These are phyloP conservation scores for Beta macrorhiza DNA, from an alignment of 179 eudicot species.

Conservation along the genomic window DNA sequence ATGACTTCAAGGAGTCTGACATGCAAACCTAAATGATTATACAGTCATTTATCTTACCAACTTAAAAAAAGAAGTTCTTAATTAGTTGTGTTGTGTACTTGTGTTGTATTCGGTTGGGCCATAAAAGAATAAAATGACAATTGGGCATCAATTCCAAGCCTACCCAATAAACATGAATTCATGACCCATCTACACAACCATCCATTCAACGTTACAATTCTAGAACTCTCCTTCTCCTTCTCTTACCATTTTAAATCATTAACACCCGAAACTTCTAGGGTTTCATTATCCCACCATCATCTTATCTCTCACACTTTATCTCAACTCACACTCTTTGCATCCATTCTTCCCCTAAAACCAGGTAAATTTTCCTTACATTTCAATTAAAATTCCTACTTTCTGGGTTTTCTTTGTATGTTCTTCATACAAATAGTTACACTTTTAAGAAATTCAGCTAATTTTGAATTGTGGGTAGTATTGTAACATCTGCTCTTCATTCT, in stretches of 20 bases:
- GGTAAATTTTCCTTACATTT: neutral
- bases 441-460: neutral
- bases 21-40: too few species aligned
- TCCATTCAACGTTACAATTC: slow-evolving; percentile 29
- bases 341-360: neutral
- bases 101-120: too few species aligned
- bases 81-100: too few species aligned
- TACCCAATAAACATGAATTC: slow-evolving; percentile 1
- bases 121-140: neutral
- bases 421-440: too few species aligned
- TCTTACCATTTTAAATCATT: neutral
- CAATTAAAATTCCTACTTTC: too few species aligned
- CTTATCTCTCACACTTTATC: neutral
- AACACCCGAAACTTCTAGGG: slow-evolving; percentile 46
- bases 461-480: neutral
- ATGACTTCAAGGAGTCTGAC: too few species aligned
- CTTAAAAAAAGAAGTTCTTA: too few species aligned
- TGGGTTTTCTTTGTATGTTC: neutral
- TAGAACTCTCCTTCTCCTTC: slow-evolving; percentile 31
- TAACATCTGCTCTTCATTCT: neutral
- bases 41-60: too few species aligned
- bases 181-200: slow-evolving; percentile 6
- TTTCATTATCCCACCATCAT: slow-evolving; percentile 38
- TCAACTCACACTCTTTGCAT: neutral
- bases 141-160: slow-evolving; percentile 1